Evolutionary conservation across 495 filamentous ascomycete species (phyloP), one percentile per base, ranked within the genome.

Genomic region (Pyrenopolyporus hunteri): DNA sequence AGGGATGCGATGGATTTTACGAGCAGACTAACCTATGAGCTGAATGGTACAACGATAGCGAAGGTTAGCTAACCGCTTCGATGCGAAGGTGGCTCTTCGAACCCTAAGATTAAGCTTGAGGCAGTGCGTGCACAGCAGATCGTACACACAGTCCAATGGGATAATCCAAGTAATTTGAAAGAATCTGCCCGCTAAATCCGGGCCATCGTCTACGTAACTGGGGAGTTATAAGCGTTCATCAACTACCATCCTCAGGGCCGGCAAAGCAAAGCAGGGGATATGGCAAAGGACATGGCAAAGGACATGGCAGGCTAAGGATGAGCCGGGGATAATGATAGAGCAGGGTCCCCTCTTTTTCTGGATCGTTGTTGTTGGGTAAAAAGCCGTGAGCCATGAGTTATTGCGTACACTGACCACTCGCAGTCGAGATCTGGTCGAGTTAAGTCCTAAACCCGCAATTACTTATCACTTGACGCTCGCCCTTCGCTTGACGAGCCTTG

Each of bases 381-480:
- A n/a, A 7, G 16, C n/a, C 33, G 52, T 31, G 49, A 47, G 47
- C 39, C 52, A 25, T 36, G 13, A 13, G 7, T 19, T 59, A 50
- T 37, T 51, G 52, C 63, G 64, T 67, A 67, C 58, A 14, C 43
- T 16, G 58, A 37, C 64, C 64, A 67, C 47, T 63, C 48, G 33
- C 22, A 53, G 33, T 8, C 9, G 33, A 46, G 37, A 37, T 37
- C 32, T 32, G 6, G 14, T 23, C 16, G 35, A 19, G 26, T 23
- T 16, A 31, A 50, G 37, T 43, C 37, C 55, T 42, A 35, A 58
- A 40, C 25, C 47, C 45, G 45, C 22, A 22, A 31, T 25, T 46
- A 46, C 36, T 25, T 46, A 46, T 45, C 22, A 11, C 37, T 42
- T 4, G 8, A 42, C 17, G 17, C 17, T 46, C 35, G 44, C 43